Base-by-base conservation (phyloP, 176 grass and related monocot species). In the Secale cereale region DNA sequence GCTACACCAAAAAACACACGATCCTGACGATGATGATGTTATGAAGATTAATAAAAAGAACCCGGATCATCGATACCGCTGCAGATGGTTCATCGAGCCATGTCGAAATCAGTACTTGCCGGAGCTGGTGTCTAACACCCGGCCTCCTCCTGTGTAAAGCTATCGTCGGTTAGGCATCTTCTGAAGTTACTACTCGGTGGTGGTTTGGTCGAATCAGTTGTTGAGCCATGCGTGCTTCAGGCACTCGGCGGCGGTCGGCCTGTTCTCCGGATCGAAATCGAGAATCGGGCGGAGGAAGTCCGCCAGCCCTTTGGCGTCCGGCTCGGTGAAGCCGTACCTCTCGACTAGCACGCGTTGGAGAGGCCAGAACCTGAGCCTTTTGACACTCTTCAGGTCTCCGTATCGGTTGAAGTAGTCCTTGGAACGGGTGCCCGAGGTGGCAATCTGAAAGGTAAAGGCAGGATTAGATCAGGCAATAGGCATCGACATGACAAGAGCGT, bases 321-420 rank as follows among this genome's bases (percentile, higher is more conserved):
- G 25, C 81, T 91, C 91, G 4, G 83, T 79, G 59, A 95, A 98
- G 33, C 67, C 75, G 69, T 95, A 94, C 59, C 89, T 95, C 36
- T 98, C 89, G 29, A 84, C 72, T 23, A 98, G 81, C 36, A 95
- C 73, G 5, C 74, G 80, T 1, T 95, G 86, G 19, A 95, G 76
- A 20, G 93, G 89, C 81, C 81, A 95, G 54, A 83, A 94, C 75
- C 86, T 95, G 23, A 98, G 70, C 74, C 93, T 92, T 17, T 78
- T 61, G 69, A 95, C 90, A 81, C 91, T 94, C 74, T 91, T 98
- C 32, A 98, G 85, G 74, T 94, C 96, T 27, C 96, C 96, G 80
- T 94, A 30, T 4, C 91, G 66, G 74, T 98, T 88, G 74, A 98
- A 98, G 86, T 89, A 94, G 50, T 94, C 93, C 56, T 91, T 95